Base-by-base conservation (phyloP, 2,329 filamentous ascomycete genomes). In the Neopestalotiopsis sp. region DNA sequence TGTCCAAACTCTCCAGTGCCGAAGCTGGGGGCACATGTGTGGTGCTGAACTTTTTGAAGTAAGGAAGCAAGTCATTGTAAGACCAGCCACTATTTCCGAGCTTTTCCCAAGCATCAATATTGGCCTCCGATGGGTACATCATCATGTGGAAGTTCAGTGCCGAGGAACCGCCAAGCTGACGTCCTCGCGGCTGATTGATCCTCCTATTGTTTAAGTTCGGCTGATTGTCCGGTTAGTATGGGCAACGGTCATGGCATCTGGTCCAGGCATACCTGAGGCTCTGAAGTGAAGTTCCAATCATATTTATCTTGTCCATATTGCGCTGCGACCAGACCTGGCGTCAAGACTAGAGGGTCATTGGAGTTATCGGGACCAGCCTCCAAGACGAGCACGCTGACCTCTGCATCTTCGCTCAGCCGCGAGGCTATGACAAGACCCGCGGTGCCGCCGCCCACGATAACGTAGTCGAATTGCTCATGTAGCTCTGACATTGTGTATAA, bases 371-470 rank as follows among this genome's bases (percentile, higher is more conserved):
- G 72, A 13, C 81, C 81, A 24, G 81, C 81, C 68, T 84, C 81
- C n/a, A 83, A 71, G 5, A 84, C 78, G 7, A 82, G 72, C 17
- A 84, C 79, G 6, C 74, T 73, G 38, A 79, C 74, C 49, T 78
- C 59, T 38, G 74, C 72, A 68, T 81, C 76, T 69, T 83, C 80
- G 38, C 74, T 78, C 14, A 86, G 78, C 52, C 84, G 80, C 66
- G 78, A 79, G 17, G 84, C 84, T 68, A 85, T 78, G 1, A 83
- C 81, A 66, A 84, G 81, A n/a, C 84, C 84, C 28, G 84, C 80
- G 2, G 84, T 85, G 17, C 84, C 84, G n/a, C 84, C 84, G 40
- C 84, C 84, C n/a, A 84, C 82, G 64, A 86, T 77, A 69, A 86
- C 74, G 73, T 83, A 85, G 75, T 86, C 83, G 77, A 82, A 85